Percentiles rank a stretch among this genome's conserved stretches.
These are phyloP conservation scores for Globisporangium carolinianum DNA, from an alignment of 352 stramenopile species.

Conservation along the genomic window DNA sequence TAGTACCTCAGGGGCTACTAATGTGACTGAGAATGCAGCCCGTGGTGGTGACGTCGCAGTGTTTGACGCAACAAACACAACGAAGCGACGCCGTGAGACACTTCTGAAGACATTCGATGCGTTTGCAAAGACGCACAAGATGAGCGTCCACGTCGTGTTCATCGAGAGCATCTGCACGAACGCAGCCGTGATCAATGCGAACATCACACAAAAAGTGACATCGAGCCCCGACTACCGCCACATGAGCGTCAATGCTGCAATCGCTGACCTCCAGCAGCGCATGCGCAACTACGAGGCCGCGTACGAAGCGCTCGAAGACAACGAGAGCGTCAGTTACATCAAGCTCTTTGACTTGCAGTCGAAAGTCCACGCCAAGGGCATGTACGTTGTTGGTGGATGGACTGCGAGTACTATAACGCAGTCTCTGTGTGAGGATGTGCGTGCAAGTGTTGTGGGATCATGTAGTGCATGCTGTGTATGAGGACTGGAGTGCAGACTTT, in stretches of 20 bases:
- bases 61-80: conserved; percentile 90
- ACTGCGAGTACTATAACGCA: neutral
- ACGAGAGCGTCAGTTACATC: conserved; percentile 85
- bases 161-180: conserved; percentile 92
- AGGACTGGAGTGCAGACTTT: too few relatives aligned
- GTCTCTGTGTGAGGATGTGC: neutral
- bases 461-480: neutral
- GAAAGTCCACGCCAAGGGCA: conserved; percentile 81
- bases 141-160: conserved; percentile 87
- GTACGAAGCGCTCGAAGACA: conserved; percentile 83
- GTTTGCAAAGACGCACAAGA: conserved; percentile 55
- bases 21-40: neutral
- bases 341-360: conserved; percentile 88
- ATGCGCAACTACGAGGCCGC: conserved; percentile 86
- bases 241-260: conserved; percentile 61
- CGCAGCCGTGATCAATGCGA: conserved; percentile 83
- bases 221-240: conserved; percentile 77
- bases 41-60: conserved; percentile 82
- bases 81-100: conserved; percentile 40
- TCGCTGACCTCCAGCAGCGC: conserved; percentile 73
- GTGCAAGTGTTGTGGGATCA: neutral
- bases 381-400: conserved; percentile 27
- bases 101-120: conserved; percentile 52
- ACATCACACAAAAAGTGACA: conserved; percentile 73
- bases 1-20: too few relatives aligned